These are phyloP conservation scores for Ammopiptanthus mongolicus DNA, from an alignment of 306 rosid species.

Conservation along the genomic window DNA sequence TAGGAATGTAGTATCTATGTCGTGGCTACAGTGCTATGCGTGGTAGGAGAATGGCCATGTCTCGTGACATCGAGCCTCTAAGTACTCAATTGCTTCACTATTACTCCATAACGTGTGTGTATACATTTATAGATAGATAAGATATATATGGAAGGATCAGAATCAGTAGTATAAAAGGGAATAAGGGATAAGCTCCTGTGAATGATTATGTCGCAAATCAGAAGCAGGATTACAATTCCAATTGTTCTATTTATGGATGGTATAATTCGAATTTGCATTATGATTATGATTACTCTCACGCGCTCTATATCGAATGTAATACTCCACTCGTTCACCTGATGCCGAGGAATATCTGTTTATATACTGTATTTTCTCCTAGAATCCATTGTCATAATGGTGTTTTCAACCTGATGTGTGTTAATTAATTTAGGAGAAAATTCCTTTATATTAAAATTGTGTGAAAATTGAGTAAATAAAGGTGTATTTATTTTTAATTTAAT, in stretches of 20 bases:
- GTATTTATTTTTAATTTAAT: neutral
- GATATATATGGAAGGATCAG: neutral
- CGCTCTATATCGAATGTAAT: neutral
- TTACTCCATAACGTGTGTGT: conserved; percentile 32
- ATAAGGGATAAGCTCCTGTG: conserved; percentile 18
- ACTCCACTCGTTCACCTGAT: neutral
- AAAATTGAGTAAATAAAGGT: too few relatives aligned
- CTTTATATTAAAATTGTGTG: too few relatives aligned
- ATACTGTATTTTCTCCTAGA: neutral
- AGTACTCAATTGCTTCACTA: conserved; percentile 27
- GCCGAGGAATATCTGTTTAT: neutral
- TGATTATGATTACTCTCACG: conserved; percentile 8
- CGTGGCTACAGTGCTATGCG: conserved; percentile 14
- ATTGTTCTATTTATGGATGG: neutral
- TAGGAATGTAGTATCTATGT: neutral
- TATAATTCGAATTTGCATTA: conserved; percentile 2
- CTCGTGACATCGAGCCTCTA: conserved; percentile 1
- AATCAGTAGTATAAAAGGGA: neutral
- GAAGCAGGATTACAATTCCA: neutral
- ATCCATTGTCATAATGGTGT: conserved; percentile 15
- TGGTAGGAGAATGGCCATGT: conserved; percentile 24
- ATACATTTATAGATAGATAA: neutral
- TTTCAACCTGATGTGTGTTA: neutral
- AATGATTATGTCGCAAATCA: conserved; percentile 44
- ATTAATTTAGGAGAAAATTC: neutral